Evolutionary conservation across 1,284 basidiomycete species (phyloP), one percentile per base, ranked within the genome.

Genomic region (Bjerkandera adusta): DNA sequence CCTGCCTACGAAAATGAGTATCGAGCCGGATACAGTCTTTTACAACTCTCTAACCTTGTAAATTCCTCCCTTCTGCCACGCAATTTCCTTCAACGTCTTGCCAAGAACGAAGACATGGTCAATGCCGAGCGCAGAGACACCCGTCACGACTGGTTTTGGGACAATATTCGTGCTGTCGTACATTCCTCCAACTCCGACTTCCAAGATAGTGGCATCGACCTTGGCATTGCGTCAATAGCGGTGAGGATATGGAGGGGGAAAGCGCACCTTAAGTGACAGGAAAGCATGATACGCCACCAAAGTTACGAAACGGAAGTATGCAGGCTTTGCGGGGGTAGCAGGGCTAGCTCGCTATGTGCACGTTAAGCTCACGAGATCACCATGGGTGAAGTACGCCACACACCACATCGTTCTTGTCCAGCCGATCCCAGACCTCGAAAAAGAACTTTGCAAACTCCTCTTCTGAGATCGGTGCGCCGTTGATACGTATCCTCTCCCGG

Each of bases 141-240:
- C 97, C 0, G 95, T 92, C 4, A 90, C 89, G 16, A 95, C 64
- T 0, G 97, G 97, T 51, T 79, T 80, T 0, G 92, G 93, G 1
- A 99, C 92, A 51, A 97, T 84, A 61, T 99, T 99, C 24, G 97
- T 99, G 59, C 92, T 93, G 64, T 99, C 97, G 62, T 92, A 94
- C 20, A 81, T 78, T 16, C 97, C 97, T 13, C 97, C 97, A 16
- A 99, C 89, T 12, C 97, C 97, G 29, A 99, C 97, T 75, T 99
- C 97, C 25, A 99, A 77, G 36, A 99, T 81, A 1, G 95, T 94
- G 3, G 92, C 94, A 57, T 93, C 84, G 13, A 90, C 85, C 68
- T 79, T 58, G 11, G n/a, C n/a, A n/a, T n/a, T n/a, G n/a, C n/a
- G n/a, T n/a, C n/a, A 30, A 33, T n/a, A 43, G 39, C 6, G 8